phyloP scores from a whole-genome alignment of 2,329 filamentous ascomycete species.

The Aspergillus aculeatinus region DNA sequence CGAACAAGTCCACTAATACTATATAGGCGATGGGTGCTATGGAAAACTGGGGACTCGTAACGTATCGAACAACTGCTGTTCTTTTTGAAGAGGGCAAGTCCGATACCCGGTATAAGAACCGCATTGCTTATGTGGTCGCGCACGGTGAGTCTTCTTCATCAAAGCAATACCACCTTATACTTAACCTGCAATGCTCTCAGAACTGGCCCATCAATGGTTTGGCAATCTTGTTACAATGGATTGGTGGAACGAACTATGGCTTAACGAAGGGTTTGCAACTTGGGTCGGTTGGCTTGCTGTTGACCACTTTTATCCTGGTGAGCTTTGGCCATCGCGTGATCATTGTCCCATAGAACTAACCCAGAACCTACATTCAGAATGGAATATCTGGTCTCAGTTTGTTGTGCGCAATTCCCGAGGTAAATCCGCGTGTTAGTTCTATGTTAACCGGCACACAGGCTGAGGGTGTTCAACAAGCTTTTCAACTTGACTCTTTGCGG shows the following conservation, averaged over 20 bases:
- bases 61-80: constrained; percentile 91
- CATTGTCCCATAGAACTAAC: neutral
- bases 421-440: constrained; percentile 42
- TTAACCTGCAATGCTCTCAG: constrained; percentile 38
- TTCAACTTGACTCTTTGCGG: constrained; percentile 83
- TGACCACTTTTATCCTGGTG: constrained; percentile 80
- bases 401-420: constrained; percentile 66
- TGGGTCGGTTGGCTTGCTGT: constrained; percentile 96
- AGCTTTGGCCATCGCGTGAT: constrained; percentile 14
- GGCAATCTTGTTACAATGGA: constrained; percentile 95
- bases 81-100: constrained; percentile 94
- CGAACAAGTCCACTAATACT: neutral
- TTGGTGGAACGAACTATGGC: constrained; percentile 92
- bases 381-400: constrained; percentile 97
- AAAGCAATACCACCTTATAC: neutral
- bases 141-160: constrained; percentile 53
- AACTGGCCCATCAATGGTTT: constrained; percentile 95
- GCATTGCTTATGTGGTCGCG: constrained; percentile 95
- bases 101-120: constrained; percentile 85
- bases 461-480: constrained; percentile 89
- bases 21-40: constrained; percentile 64
- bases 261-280: constrained; percentile 95
- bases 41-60: constrained; percentile 97
- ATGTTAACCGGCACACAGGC: constrained; percentile 55
- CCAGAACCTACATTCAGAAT: constrained; percentile 57